These are phyloP conservation scores for Thalassiosira ordinaria DNA, from an alignment of 352 stramenopile species.

Conservation along the genomic window DNA sequence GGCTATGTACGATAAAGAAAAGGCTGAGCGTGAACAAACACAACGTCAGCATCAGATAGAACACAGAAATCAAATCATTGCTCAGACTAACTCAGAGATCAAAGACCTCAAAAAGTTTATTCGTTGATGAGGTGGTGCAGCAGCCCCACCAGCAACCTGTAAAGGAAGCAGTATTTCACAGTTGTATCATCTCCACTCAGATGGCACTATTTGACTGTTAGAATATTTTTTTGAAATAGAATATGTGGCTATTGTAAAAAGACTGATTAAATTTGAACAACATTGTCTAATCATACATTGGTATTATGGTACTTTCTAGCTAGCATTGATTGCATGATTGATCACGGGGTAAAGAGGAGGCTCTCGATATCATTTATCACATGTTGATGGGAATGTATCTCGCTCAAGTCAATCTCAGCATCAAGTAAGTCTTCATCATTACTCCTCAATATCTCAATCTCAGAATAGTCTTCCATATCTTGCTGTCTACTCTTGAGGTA, in stretches of 20 bases:
- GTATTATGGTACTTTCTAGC: constrained; percentile 13
- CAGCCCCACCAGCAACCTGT: constrained; percentile 1
- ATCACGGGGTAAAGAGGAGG: constrained; percentile 45
- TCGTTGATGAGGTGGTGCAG: constrained; percentile 8
- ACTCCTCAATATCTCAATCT: constrained; percentile 9
- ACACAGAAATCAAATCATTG: constrained; percentile 30
- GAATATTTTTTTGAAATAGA: too few species aligned
- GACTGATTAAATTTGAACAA: too few species aligned
- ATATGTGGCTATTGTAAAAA: too few species aligned
- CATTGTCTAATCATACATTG: too few species aligned
- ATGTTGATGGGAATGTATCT: constrained; percentile 21
- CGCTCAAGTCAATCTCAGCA: constrained; percentile 17
- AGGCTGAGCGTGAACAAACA: constrained; percentile 25
- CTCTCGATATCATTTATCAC: constrained; percentile 42
- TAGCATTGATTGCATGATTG: background rate
- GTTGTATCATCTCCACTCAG: background rate
- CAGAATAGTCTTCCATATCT: constrained; percentile 20
- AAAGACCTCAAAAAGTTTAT: constrained; percentile 41
- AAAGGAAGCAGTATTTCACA: too few species aligned
- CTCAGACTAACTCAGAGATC: constrained; percentile 41
- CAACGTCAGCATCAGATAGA: constrained; percentile 19
- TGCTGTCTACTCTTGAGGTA: constrained; percentile 37
- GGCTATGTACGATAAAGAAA: constrained; percentile 38
- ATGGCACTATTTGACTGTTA: constrained; percentile 1
- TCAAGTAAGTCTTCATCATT: background rate